Percentiles rank a stretch among this genome's conserved stretches.
These are phyloP conservation scores for Rhodotorula glutinis DNA, from an alignment of 1,284 basidiomycete genomes.

Conservation along the genomic window DNA sequence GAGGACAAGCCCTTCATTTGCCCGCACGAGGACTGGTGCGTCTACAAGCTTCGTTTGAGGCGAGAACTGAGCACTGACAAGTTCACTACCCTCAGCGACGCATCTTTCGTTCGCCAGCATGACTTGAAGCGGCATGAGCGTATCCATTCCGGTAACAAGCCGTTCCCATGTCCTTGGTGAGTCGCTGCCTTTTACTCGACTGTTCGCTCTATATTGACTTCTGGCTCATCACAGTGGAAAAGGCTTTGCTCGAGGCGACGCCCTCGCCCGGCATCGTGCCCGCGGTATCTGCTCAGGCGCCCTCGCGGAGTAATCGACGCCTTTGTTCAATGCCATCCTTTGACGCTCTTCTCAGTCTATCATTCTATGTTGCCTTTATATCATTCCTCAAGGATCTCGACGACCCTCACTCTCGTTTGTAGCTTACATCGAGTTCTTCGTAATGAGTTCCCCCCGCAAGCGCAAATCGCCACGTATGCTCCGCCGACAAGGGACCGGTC, in stretches of 20 bases:
- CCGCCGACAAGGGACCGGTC: no score
- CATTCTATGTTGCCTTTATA: not conserved
- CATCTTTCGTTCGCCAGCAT: slow-evolving; percentile 52
- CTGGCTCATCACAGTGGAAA: slow-evolving; percentile 47
- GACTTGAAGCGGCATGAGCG: slow-evolving; percentile 52
- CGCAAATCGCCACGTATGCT: no score
- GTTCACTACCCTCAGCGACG: slow-evolving; percentile 40
- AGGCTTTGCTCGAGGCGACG: slow-evolving; percentile 53
- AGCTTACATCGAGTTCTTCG: not conserved
- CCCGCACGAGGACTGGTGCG: slow-evolving; percentile 47
- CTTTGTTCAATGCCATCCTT: not conserved
- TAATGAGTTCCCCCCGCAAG: not conserved
- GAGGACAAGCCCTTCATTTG: slow-evolving; percentile 54
- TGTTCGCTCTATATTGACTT: not conserved
- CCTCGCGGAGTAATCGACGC: slow-evolving; percentile 18
- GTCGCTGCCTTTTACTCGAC: slow-evolving; percentile 19
- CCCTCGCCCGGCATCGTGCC: slow-evolving; percentile 51
- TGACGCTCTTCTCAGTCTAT: not conserved
- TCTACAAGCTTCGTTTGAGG: no score
- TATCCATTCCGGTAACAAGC: slow-evolving; percentile 52
- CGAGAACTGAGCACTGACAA: no score
- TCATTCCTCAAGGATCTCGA: not conserved
- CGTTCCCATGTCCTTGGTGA: slow-evolving; percentile 52
- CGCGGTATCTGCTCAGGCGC: slow-evolving; percentile 51
- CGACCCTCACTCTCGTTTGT: not conserved